Base-by-base conservation (phyloP, 202 grass and related monocot genomes). In the Thinopyrum obtusiflorum region DNA sequence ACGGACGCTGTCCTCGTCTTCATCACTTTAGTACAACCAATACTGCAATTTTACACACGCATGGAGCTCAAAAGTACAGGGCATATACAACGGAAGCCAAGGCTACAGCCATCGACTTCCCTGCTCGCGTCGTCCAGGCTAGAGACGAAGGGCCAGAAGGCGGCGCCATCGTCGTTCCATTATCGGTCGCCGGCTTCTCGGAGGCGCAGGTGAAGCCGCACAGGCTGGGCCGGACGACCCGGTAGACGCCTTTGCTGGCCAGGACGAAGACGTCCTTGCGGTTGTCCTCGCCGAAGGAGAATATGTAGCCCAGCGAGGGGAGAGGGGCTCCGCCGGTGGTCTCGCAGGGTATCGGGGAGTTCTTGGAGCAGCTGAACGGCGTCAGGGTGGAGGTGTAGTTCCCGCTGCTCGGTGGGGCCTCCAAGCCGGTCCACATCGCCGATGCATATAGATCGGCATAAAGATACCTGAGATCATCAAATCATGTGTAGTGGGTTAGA, bases 361-460 rank as follows among this genome's bases (percentile, higher is more conserved):
- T 86, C 88, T 88, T 98, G 80, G 91, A 89, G 86, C 90, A 98
- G 81, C 88, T 66, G 15, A 98, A 96, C 4, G 93, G 59, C 0
- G 94, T 90, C 73, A 55, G 62, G 26, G 81, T 76, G 49, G 83
- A 92, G 0, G 85, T 96, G 80, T 94, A 98, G 88, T 96, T 98
- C n/a, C 90, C 85, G 15, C 89, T 90, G 68, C 81, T 42, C 15
- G 69, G 60, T 0, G 85, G 81, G 9, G 21, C n/a, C 76, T 90
- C 89, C 4, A 29, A 62, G 37, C 85, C 85, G 0, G 81, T 84
- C 89, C 89, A 90, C 76, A 90, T 84, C 0, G 80, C 84, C 0
- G 61, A 69, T 2, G 84, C 85, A 0, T 90, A 90, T 1, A 87
- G 80, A 14, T 90, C 93, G 0, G 87, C 88, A 9, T 96, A 90